Conservation (phyloP, 495 filamentous ascomycete genomes). For the Viridothelium virens region DNA sequence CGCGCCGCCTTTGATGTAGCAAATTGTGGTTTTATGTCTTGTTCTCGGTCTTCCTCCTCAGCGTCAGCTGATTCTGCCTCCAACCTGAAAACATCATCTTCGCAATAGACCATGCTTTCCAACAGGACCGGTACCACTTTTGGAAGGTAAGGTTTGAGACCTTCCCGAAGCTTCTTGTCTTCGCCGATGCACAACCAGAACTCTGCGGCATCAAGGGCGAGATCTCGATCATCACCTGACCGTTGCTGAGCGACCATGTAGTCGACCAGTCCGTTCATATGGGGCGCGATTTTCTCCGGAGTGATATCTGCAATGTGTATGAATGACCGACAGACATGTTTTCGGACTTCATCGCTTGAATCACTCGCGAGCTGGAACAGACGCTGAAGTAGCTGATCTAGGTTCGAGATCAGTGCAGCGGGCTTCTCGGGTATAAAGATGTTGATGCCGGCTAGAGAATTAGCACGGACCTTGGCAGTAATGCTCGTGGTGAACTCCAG, state of each 20-base stretch:
- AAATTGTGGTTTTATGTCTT: constrained; percentile 92
- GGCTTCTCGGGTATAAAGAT: constrained; percentile 79
- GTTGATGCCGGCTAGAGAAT: constrained; percentile 78
- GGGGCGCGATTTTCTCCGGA: constrained; percentile 80
- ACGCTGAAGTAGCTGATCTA: constrained; percentile 72
- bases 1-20: constrained; percentile 62
- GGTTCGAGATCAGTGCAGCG: constrained; percentile 61
- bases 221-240: constrained; percentile 74
- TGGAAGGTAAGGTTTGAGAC: constrained; percentile 65
- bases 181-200: constrained; percentile 96
- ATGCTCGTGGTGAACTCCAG: constrained; percentile 73
- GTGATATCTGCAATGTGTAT: constrained; percentile 84
- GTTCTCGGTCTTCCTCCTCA: constrained; percentile 76
- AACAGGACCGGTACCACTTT: constrained; percentile 88
- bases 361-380: constrained; percentile 77
- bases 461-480: constrained; percentile 63
- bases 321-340: constrained; percentile 88
- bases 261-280: constrained; percentile 81
- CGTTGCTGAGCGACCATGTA: constrained; percentile 88
- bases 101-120: constrained; percentile 91
- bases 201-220: constrained; percentile 90
- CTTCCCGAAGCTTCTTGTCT: constrained; percentile 64
- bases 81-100: constrained; percentile 80
- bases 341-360: constrained; percentile 65
- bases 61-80: constrained; percentile 77